phyloP scores from a whole-genome alignment of 2,329 filamentous ascomycete species.

The Furcasterigmium sp. region DNA sequence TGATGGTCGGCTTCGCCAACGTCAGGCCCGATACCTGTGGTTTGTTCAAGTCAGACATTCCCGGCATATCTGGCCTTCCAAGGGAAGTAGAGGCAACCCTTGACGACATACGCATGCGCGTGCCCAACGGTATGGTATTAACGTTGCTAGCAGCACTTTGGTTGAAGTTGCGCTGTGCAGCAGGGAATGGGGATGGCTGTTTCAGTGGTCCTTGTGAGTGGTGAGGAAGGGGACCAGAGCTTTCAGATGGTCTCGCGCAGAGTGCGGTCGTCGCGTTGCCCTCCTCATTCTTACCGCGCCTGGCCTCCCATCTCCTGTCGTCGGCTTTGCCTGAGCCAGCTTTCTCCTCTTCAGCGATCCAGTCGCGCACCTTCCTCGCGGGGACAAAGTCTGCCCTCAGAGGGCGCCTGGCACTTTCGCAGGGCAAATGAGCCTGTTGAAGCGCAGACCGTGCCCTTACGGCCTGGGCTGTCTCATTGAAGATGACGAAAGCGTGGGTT shows the following conservation, averaged over 20 bases:
- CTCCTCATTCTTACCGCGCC: constrained; percentile 56
- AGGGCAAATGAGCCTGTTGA: constrained; percentile 79
- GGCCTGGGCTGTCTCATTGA: constrained; percentile 65
- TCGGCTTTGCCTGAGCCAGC: constrained; percentile 33
- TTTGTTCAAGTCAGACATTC: too few relatives aligned
- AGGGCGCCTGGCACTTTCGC: constrained; percentile 78
- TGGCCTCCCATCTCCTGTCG: constrained; percentile 62
- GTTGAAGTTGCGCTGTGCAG: constrained; percentile 4
- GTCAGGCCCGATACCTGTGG: too few relatives aligned
- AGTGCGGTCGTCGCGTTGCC: constrained; percentile 52
- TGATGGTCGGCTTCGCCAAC: constrained; percentile 30
- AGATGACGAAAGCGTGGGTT: constrained; percentile 80
- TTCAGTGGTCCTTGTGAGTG: not conserved
- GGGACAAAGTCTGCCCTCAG: constrained; percentile 91
- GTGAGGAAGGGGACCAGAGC: too few relatives aligned
- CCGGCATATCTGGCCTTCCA: too few relatives aligned
- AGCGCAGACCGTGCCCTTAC: constrained; percentile 69
- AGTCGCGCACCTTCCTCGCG: constrained; percentile 63
- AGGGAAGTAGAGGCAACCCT: too few relatives aligned
- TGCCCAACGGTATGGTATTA: constrained; percentile 31
- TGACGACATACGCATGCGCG: constrained; percentile 15
- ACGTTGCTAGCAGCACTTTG: constrained; percentile 15
- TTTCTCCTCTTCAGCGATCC: constrained; percentile 66
- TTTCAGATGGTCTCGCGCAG: constrained; percentile 15
- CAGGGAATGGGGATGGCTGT: constrained; percentile 7